Percentiles rank a stretch among this genome's conserved stretches.
Conservation (phyloP, 169 alveolate species). For the Blepharisma undulans region DNA sequence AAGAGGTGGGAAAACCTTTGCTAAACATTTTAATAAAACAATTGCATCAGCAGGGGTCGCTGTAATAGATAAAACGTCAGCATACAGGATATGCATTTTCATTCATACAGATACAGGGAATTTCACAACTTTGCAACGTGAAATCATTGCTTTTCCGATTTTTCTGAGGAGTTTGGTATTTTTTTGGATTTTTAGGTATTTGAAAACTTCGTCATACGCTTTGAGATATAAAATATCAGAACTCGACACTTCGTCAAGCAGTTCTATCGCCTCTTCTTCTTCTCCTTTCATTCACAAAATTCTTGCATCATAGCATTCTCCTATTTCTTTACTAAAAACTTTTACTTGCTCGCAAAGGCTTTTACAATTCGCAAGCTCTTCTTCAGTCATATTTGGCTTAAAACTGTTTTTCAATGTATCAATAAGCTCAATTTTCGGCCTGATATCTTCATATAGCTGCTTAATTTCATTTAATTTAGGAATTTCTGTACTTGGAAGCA, state of each 20-base stretch:
- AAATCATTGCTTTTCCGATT: background rate
- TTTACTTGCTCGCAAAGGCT: background rate
- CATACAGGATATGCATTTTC: background rate
- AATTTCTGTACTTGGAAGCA: background rate
- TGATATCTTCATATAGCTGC: background rate
- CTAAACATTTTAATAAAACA: background rate
- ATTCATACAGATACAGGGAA: conserved; percentile 1
- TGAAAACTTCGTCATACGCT: background rate
- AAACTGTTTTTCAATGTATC: background rate
- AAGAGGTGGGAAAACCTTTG: conserved; percentile 33
- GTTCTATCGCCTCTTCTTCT: background rate
- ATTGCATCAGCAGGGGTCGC: conserved; percentile 21
- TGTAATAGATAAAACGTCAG: background rate
- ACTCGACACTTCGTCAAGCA: background rate
- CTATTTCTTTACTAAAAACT: background rate
- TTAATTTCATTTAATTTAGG: background rate
- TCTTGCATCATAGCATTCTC: background rate
- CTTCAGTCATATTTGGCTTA: background rate
- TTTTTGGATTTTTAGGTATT: background rate
- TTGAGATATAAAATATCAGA: background rate
- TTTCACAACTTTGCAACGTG: background rate
- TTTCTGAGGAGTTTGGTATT: background rate
- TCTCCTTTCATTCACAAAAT: background rate
- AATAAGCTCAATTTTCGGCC: background rate
- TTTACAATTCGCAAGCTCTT: background rate